phyloP scores from a whole-genome alignment of 495 filamentous ascomycete genomes.

The Penicillium salamii region DNA sequence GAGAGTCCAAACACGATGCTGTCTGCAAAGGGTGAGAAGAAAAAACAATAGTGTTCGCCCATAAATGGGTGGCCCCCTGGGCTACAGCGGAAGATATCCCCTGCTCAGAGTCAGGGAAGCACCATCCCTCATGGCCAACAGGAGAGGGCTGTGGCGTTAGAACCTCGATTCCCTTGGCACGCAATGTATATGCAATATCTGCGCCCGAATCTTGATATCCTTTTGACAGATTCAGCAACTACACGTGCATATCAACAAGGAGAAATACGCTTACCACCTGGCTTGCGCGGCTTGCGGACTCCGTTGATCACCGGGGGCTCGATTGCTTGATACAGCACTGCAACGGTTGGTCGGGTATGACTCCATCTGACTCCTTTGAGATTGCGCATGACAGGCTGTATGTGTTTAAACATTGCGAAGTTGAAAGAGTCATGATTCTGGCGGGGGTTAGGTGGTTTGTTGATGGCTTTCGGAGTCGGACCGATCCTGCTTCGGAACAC shows the following conservation, averaged over 20 bases:
- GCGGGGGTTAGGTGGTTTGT: no score
- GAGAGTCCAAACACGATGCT: constrained; percentile 12
- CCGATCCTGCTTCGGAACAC: neutral
- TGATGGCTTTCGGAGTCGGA: neutral
- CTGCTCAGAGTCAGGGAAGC: constrained; percentile 37
- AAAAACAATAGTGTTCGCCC: constrained; percentile 42
- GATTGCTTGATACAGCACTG: constrained; percentile 24
- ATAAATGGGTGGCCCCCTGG: constrained; percentile 34
- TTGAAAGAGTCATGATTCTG: constrained; percentile 1
- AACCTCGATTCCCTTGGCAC: constrained; percentile 17
- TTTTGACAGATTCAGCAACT: constrained; percentile 6
- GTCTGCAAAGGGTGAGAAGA: constrained; percentile 33
- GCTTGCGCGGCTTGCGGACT: constrained; percentile 23
- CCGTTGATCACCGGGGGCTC: constrained; percentile 25
- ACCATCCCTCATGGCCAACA: constrained; percentile 22
- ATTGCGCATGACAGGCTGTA: constrained; percentile 1
- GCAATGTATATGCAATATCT: constrained; percentile 32
- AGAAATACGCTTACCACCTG: constrained; percentile 19
- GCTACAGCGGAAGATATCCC: constrained; percentile 31
- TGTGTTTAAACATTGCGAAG: constrained; percentile 25
- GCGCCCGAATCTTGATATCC: constrained; percentile 41
- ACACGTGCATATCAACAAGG: neutral
- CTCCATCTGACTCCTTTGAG: neutral
- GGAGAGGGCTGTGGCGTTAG: constrained; percentile 15
- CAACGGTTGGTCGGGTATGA: constrained; percentile 10